Conservation (phyloP, 257 asterid genomes). For the Nicotiana knightiana region DNA sequence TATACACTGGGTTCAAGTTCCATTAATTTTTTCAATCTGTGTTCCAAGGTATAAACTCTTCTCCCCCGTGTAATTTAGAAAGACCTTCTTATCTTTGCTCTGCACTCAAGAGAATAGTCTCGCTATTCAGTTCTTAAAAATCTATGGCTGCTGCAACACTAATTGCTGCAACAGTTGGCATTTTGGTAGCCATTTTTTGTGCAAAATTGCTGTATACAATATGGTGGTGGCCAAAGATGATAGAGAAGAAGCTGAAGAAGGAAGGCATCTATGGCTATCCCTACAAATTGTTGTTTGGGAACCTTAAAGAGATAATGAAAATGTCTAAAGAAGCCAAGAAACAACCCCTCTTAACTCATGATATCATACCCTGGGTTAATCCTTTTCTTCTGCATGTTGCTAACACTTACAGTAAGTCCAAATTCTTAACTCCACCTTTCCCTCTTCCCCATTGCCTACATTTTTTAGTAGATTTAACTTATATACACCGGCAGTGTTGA, state of each 20-base stretch:
- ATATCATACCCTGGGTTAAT: slow-evolving; percentile 10
- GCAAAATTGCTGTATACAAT: neutral
- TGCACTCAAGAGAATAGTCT: neutral
- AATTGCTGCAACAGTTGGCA: neutral
- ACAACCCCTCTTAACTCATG: slow-evolving; percentile 17
- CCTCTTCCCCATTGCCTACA: no score
- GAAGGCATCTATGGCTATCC: slow-evolving; percentile 19
- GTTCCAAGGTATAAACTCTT: neutral
- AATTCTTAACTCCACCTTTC: neutral
- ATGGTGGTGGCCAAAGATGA: slow-evolving; percentile 27
- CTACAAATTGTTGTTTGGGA: slow-evolving; percentile 22
- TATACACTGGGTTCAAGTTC: neutral
- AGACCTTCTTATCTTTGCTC: neutral
- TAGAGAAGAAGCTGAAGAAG: slow-evolving; percentile 13
- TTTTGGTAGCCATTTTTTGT: neutral
- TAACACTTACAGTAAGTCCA: slow-evolving; percentile 18
- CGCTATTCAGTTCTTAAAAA: neutral
- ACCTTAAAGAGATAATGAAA: slow-evolving; percentile 4
- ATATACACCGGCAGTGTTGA: no score
- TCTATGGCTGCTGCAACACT: neutral
- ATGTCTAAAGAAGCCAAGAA: slow-evolving; percentile 19
- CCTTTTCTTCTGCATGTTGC: slow-evolving; percentile 17
- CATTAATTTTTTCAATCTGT: no score
- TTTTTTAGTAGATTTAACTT: no score
- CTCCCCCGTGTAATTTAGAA: neutral